Evolutionary conservation across 2,329 filamentous ascomycete species (phyloP).

Genomic region (Penicillium psychrosexuale): DNA sequence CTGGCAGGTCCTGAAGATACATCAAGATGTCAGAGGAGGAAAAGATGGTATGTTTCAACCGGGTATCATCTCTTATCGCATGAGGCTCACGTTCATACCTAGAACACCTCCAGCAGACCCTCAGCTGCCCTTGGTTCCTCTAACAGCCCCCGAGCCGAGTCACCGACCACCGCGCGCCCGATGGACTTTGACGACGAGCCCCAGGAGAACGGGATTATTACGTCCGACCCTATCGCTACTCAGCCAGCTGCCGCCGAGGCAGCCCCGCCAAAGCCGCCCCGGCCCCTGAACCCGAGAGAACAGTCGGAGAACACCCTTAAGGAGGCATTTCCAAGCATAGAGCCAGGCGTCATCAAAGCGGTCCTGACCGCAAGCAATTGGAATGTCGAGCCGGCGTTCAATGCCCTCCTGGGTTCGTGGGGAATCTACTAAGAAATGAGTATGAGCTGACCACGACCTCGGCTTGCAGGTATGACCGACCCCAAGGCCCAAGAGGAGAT

Average conservation of each 20-base stretch:
- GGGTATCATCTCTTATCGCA: constrained; percentile 10
- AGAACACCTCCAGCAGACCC: constrained; percentile 39
- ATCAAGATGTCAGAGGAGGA: constrained; percentile 38
- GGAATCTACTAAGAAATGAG: not conserved
- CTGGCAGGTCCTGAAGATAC: not conserved
- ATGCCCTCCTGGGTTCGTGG: constrained; percentile 75
- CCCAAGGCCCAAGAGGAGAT: constrained; percentile 65
- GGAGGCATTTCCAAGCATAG: constrained; percentile 88
- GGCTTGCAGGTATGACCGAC: constrained; percentile 67
- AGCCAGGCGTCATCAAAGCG: constrained; percentile 76
- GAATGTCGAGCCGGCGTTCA: constrained; percentile 88
- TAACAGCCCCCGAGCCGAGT: constrained; percentile 46
- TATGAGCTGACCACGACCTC: constrained; percentile 8
- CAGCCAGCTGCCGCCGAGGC: constrained; percentile 31
- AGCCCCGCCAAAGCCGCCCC: constrained; percentile 76
- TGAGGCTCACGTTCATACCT: constrained; percentile 23
- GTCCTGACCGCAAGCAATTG: constrained; percentile 83
- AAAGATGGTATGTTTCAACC: constrained; percentile 30
- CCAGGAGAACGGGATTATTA: constrained; percentile 41
- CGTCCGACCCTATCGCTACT: constrained; percentile 25
- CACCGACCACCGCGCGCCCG: constrained; percentile 55
- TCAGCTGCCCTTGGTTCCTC: constrained; percentile 22
- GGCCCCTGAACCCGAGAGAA: constrained; percentile 75
- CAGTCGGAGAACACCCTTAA: constrained; percentile 84
- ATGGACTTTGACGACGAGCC: constrained; percentile 58